Evolutionary conservation across 2,329 filamentous ascomycete species (phyloP), one percentile per base, ranked within the genome.

Genomic region (Corniculantispora saksenae): DNA sequence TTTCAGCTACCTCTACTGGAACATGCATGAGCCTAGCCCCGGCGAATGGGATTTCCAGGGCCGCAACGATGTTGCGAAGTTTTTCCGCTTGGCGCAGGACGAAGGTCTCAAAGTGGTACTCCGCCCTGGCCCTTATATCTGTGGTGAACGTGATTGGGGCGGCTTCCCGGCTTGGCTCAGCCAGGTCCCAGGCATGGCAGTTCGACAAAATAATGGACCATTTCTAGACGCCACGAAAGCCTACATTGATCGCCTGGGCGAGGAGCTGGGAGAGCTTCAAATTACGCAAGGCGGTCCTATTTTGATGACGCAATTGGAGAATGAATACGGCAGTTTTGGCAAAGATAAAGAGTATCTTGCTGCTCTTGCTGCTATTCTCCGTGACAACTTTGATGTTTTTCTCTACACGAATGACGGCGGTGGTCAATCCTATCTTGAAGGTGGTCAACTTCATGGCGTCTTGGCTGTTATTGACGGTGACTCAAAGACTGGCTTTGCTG

Each of bases 1-100:
- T 72, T 83, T 84, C 67, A 78, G 77, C 48, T 84, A 84, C 69
- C 72, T 84, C 5, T 84, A 79, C 69, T 85, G 83, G 83, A 80
- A 84, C 68, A 68, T 81, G 3, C 70, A 84, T 1, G 80, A 83
- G 69, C 80, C 79, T 4, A 67, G 65, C 0, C 77, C 69, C 9
- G 81, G 79, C 0, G 56, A 67, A 15, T 84, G 80, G 78, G 68
- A 73, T 35, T 75, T 70, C 3, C 74, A 71, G 4, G 75, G 71
- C 13, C 71, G 72, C 27, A 83, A 83, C 47, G 76, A 84, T 45
- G 74, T 85, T 58, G 80, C 79, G 1, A 67, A 67, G 3, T 84
- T 80, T 68, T 81, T 83, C 67, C 70, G 70, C n/a, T 74, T 78
- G 23, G 81, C 80, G 0, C 77, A 82, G 55, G 76, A 82, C 25